These are phyloP conservation scores for Phytophthora brassicae DNA, from an alignment of 352 stramenopile species.

Conservation along the genomic window DNA sequence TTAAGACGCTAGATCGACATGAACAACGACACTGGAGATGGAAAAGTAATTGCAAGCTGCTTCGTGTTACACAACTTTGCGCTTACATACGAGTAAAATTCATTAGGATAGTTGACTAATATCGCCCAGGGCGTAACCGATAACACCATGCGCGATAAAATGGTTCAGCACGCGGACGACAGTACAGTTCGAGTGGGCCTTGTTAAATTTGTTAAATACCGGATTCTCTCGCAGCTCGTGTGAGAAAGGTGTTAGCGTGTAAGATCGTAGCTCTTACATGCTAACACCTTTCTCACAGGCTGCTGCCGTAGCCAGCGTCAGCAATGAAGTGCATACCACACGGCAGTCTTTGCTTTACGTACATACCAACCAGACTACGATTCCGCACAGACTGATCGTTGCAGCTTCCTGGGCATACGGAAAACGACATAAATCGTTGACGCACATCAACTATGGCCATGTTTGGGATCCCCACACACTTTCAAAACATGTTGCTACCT, in stretches of 20 bases:
- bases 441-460: neutral
- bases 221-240: neutral
- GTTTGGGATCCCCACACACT: neutral
- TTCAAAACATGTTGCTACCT: neutral
- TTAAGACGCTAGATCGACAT: neutral
- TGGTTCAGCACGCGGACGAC: neutral
- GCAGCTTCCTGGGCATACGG: neutral
- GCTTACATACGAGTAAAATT: neutral
- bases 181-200: neutral
- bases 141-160: neutral
- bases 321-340: neutral
- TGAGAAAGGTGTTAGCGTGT: neutral
- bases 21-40: too few species aligned
- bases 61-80: neutral
- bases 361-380: neutral
- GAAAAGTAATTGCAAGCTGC: neutral
- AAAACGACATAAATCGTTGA: neutral
- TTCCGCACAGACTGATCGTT: neutral
- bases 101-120: neutral
- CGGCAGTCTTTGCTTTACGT: too few species aligned
- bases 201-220: neutral
- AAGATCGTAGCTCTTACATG: neutral
- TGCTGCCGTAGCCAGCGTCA: neutral
- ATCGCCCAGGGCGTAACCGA: neutral
- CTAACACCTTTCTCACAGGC: too few species aligned